Evolutionary conservation across 2,329 filamentous ascomycete genomes (phyloP), one percentile per base, ranked within the genome.

Genomic region (Paecilomyces fulvus): DNA sequence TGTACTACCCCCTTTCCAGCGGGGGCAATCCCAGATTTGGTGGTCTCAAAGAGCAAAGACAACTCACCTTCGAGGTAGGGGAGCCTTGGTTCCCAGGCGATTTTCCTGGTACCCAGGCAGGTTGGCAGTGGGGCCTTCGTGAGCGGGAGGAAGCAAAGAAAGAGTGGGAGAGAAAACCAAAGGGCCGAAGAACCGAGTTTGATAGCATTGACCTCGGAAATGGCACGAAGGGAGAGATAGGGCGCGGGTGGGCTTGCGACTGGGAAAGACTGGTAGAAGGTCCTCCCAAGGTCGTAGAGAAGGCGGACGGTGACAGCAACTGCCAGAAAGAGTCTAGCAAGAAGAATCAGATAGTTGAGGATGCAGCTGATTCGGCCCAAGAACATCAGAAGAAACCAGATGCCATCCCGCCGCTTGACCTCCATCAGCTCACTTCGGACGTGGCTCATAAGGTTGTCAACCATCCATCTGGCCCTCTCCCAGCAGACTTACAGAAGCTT

Each of bases 51-150:
- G 88, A 99, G 71, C 79, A 84, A 53, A 83, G 85, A 33, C 92
- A 97, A 68, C 80, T 95, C 21, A 77, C 85, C 0, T 95, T 96
- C 67, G 92, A 97, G 73, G 82, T 85, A 20, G 84, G 84, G 0
- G 75, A 81, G 37, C 84, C 90, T 1, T 95, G 88, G 83, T 99
- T 96, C 66, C 94, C 94, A 0, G 87, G 83, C 2, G 94, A 99
- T 70, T 89, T 83, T 60, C 85, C 89, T 0, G 89, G 86, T 3
- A 95, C 91, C 0, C 80, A 82, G 56, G 88, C 91, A 1, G 94
- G 94, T 1, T 85, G 83, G 68, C 76, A 79, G 14, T 96, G 91
- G 89, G 89, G 95, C 69, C 67, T 84, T 31, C 79, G 83, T 33
- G 82, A 92, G 70, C 81, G 85, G 11, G 73, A 75, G 51, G 79